phyloP scores from a whole-genome alignment of 2,329 filamentous ascomycete genomes.

The Fusarium zealandicum region DNA sequence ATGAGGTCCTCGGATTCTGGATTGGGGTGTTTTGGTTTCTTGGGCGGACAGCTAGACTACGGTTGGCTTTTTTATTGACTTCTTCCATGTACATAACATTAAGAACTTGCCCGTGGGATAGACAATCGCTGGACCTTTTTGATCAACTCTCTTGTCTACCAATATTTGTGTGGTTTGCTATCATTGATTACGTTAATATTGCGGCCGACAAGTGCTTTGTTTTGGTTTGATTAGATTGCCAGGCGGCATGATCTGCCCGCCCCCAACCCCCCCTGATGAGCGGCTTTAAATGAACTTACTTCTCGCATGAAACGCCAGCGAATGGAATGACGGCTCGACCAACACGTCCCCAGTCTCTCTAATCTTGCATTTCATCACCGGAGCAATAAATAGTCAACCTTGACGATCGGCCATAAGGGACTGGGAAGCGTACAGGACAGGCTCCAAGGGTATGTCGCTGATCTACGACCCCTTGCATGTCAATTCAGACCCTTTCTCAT shows the following conservation, averaged over 20 bases:
- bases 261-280: too few species aligned
- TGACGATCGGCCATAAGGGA: neutral
- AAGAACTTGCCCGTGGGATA: constrained; percentile 22
- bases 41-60: constrained; percentile 25
- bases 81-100: constrained; percentile 35
- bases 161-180: constrained; percentile 6
- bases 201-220: constrained; percentile 7
- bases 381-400: neutral
- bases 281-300: constrained; percentile 15
- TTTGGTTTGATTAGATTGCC: constrained; percentile 16
- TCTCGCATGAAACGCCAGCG: constrained; percentile 16
- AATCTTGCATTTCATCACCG: too few species aligned
- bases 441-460: constrained; percentile 1
- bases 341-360: neutral
- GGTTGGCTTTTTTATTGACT: constrained; percentile 32
- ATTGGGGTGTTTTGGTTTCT: constrained; percentile 40
- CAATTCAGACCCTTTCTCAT: neutral
- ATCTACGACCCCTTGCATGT: constrained; percentile 1
- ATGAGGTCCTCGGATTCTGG: constrained; percentile 28
- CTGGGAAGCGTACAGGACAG: neutral
- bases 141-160: neutral
- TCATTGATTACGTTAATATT: constrained; percentile 1
- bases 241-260: constrained; percentile 6
- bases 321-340: neutral
- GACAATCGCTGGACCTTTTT: constrained; percentile 23